Base-by-base conservation (phyloP, 306 rosid genomes). In the Astragalus membranaceus region DNA sequence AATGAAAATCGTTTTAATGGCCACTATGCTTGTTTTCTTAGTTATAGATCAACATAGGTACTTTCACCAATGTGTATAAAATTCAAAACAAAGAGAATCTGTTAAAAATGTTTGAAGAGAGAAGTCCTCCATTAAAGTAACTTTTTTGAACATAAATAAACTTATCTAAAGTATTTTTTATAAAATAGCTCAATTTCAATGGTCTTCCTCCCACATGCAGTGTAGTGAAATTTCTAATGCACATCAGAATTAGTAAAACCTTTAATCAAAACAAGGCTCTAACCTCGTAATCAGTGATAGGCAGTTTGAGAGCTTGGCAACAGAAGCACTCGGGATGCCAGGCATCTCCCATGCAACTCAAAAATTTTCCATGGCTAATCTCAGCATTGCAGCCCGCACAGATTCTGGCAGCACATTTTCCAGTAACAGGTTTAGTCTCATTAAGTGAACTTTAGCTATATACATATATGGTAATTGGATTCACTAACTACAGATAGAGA, bases 311-410 rank as follows among this genome's bases (percentile, higher is more conserved):
- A 74, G 84, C 77, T 63, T 48, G 83, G 76, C 98, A 94, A 41
- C 91, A 64, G 56, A 90, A 94, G 74, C 98, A 94, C 72, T 85
- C 89, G 64, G 98, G 98, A 85, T 94, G 98, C 98, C 96, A 94
- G 75, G 84, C 78, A 8, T 78, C 86, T 53, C 82, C 88, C 92
- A 84, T 79, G 83, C 96, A 87, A 76, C 89, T 94, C 83, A 88
- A 76, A 85, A 75, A 87, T 67, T 88, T 81, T 35, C 91, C 97
- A 54, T 77, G 81, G 69, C 95, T 95, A 63, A 95, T 91, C 81
- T 80, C 95, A 13, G 59, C 62, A 5, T 86, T 82, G 92, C 99
- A 95, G 75, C 99, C 97, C 41, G 96, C 96, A 83, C 99, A 95
- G 64, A 74, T 49, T 87, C 99, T 95, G 76, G 77, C 67, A 68